These are phyloP conservation scores for Megacollybia marginata DNA, from an alignment of 768 basidiomycete species.

Conservation along the genomic window DNA sequence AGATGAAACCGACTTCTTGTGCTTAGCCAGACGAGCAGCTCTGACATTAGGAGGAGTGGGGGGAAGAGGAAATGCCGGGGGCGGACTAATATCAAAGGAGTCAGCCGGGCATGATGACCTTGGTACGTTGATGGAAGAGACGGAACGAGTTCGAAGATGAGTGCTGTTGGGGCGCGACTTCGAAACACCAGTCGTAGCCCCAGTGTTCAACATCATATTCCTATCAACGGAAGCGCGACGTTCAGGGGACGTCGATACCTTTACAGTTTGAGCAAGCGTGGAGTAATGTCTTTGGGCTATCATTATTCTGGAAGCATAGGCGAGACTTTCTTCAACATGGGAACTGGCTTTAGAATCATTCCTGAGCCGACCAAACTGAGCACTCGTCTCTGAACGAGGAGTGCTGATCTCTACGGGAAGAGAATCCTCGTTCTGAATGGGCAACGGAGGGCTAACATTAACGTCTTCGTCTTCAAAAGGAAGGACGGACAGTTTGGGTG, in stretches of 20 bases:
- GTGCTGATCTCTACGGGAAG: conserved; percentile 36
- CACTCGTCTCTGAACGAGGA: conserved; percentile 48
- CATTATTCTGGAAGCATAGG: conserved; percentile 54
- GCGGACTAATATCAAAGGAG: conserved; percentile 39
- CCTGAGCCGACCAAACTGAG: conserved; percentile 47
- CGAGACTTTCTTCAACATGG: conserved; percentile 44
- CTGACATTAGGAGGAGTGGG: conserved; percentile 68
- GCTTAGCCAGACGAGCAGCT: conserved; percentile 46
- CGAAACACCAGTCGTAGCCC: conserved; percentile 26
- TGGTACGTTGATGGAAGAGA: conserved; percentile 40
- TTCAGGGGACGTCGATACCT: conserved; percentile 44
- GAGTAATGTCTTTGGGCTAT: conserved; percentile 70
- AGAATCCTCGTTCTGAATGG: conserved; percentile 46
- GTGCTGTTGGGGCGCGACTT: conserved; percentile 14
- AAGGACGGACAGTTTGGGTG: conserved; percentile 62
- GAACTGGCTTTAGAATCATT: conserved; percentile 52
- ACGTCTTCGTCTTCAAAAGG: conserved; percentile 46
- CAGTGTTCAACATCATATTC: conserved; percentile 24
- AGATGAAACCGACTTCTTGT: conserved; percentile 59
- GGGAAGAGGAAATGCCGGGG: conserved; percentile 63
- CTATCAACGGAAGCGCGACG: conserved; percentile 24
- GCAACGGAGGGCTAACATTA: conserved; percentile 51
- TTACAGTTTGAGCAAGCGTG: conserved; percentile 56
- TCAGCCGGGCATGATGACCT: conserved; percentile 28
- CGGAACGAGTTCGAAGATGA: conserved; percentile 59